Base-by-base conservation (phyloP, 805 yeast genomes). In the Wickerhamomyces kurtzmanii region DNA sequence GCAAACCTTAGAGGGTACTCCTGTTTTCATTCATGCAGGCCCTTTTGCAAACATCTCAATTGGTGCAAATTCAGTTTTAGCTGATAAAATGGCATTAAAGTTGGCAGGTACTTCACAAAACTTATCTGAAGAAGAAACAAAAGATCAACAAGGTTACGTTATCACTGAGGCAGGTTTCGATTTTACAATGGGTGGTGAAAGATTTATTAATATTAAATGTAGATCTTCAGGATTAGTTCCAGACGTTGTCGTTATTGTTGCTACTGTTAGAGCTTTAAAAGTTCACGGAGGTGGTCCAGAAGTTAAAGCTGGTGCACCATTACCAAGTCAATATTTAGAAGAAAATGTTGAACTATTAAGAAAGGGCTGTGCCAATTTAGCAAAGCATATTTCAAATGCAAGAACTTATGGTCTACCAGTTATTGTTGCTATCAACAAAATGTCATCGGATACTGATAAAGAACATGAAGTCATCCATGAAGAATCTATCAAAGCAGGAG, bases 111-210 rank as follows among this genome's bases (percentile, higher is more conserved):
- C 72, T 20, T 68, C 65, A 29, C 57, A 62, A 23, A 57, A 65
- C 47, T 18, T 27, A 7, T 8, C 17, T 24, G 15, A 33, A 12
- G 31, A 26, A 7, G 28, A 31, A 12, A 11, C 32, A 4, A 27
- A 38, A 12, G 34, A 36, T 55, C 68, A 37, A 50, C 68, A 74
- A 30, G 97, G 97, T 40, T 89, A 72, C 51, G 97, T 86, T 31
- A 84, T 89, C 36, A 89, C 98, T 28, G 98, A 89, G 57, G 96
- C 97, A 22, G 98, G 98, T 29, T 89, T 89, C 60, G 97, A 89
- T 58, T 89, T 91, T 66, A 89, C 96, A 27, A 89, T 89, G 97
- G 98, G 98, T 40, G 97, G 97, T 43, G 98, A 89, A 65, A 72
- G 97, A 48, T 89, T 89, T 62, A 72, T 89, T 59, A 85, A 89